phyloP scores from a whole-genome alignment of 1,139 yeast genomes.

The Hyphopichia wangnamkhiaoensis region DNA sequence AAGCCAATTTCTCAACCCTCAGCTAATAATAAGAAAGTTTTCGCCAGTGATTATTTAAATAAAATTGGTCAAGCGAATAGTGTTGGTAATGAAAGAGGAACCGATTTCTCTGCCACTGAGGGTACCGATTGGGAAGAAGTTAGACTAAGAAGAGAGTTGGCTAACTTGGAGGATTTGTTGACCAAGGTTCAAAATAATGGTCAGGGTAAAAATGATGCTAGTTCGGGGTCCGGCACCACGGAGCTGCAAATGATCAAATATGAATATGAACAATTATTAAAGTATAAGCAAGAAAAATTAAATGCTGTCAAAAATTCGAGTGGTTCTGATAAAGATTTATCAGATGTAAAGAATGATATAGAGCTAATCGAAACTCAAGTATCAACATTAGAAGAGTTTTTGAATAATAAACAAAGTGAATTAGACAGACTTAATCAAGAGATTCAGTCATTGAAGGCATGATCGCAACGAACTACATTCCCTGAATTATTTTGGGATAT shows the following conservation, averaged over 20 bases:
- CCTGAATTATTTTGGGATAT: too few species aligned
- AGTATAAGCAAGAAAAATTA: conserved; percentile 57
- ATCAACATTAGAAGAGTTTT: conserved; percentile 57
- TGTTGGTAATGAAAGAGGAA: conserved; percentile 55
- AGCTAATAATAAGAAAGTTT: conserved; percentile 26
- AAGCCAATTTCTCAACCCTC: conserved; percentile 37
- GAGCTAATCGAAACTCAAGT: conserved; percentile 68
- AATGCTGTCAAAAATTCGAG: conserved; percentile 9
- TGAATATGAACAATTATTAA: conserved; percentile 80
- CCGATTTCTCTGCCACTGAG: conserved; percentile 72
- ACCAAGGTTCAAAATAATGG: conserved; percentile 51
- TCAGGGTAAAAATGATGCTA: conserved; percentile 30
- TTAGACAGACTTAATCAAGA: conserved; percentile 47
- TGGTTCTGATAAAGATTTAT: conserved; percentile 29
- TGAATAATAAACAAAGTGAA: conserved; percentile 51
- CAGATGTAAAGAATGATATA: conserved; percentile 55
- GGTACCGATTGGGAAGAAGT: conserved; percentile 90
- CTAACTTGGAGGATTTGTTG: conserved; percentile 68
- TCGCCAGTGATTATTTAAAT: conserved; percentile 42
- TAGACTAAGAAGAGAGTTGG: conserved; percentile 74
- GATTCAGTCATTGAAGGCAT: conserved; percentile 27
- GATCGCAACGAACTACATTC: not conserved
- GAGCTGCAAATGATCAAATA: conserved; percentile 46
- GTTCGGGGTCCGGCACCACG: conserved; percentile 14
- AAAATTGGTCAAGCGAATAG: conserved; percentile 52